Base-by-base conservation (phyloP, 2,329 filamentous ascomycete species). In the Penicillium sp. region DNA sequence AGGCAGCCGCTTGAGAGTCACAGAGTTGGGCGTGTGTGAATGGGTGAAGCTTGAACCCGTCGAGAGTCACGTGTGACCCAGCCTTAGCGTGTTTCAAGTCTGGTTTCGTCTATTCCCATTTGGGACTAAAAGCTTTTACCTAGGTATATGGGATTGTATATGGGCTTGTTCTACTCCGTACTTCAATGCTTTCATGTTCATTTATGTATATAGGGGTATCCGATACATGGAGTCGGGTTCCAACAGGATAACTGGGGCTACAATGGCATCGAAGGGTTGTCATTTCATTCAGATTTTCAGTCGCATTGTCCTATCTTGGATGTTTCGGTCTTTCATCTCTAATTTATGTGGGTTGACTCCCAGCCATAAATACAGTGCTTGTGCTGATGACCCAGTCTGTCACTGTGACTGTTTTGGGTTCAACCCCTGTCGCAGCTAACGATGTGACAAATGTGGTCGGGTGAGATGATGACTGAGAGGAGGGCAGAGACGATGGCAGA, bases 41-140 rank as follows among this genome's bases (percentile, higher is more conserved):
- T 55, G 46, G 55, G 37, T 56, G 60, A 61, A 61, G 60, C 59
- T 57, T 44, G 57, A 56, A 55, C 50, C 18, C 53, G 20, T 54
- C 48, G 53, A 50, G n/a, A 29, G 32, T 54, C 52, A 54, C 52
- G 52, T 54, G 51, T 5, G 1, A 14, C 8, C 11, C 16, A 10
- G 8, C 22, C 16, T 50, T 51, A 67, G 67, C 57, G 68, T 66
- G 69, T 71, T 71, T 71, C 68, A 70, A 62, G 56, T 63, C 44
- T 45, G 20, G 54, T 35, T 63, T 53, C 35, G 43, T 58, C 64
- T 55, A 62, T 58, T 53, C 64, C 59, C 26, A 29, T 40, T 55
- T 52, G 38, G 53, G 53, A 45, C 32, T 43, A 26, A 44, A 50
- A 26, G 24, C 43, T 31, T 31, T 32, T 26, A 26, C 24, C 24